These are phyloP conservation scores for Trichoderma asperellum DNA, from an alignment of 2,329 filamentous ascomycete species.

Conservation along the genomic window DNA sequence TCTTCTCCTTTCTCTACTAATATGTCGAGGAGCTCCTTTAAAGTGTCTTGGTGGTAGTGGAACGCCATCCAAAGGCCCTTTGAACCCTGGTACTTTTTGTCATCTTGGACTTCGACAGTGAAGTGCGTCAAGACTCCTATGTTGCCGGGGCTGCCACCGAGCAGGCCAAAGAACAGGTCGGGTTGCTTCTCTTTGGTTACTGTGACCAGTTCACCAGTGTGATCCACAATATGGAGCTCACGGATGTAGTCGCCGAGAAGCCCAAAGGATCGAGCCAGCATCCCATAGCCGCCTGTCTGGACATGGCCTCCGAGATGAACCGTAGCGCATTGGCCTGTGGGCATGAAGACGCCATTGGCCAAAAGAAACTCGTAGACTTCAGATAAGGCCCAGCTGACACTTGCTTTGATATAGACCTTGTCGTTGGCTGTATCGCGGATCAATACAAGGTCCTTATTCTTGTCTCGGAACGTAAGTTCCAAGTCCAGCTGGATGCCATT, in stretches of 20 bases:
- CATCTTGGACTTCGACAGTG: conserved; percentile 12
- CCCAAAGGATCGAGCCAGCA: conserved; percentile 9
- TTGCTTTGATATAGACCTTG: conserved; percentile 14
- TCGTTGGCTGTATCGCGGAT: conserved; percentile 6
- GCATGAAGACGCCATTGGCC: conserved; percentile 8
- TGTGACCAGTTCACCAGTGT: background rate
- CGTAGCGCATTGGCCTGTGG: conserved; percentile 6
- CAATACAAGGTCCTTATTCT: background rate
- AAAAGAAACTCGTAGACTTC: conserved; percentile 5
- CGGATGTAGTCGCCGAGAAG: conserved; percentile 15
- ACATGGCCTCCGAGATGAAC: conserved; percentile 8
- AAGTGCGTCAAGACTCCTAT: conserved; percentile 13
- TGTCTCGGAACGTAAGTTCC: conserved; percentile 2
- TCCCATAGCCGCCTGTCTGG: conserved; percentile 7
- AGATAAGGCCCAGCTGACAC: conserved; percentile 1
- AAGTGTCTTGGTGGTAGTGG: background rate
- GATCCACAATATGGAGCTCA: conserved; percentile 10
- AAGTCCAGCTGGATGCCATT: conserved; percentile 14
- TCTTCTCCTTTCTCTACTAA: conserved; percentile 17
- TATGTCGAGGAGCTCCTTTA: conserved; percentile 12
- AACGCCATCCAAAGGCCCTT: conserved; percentile 12
- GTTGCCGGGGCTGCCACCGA: conserved; percentile 10
- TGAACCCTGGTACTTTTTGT: background rate
- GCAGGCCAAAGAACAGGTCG: conserved; percentile 8
- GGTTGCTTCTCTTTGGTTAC: conserved; percentile 4